Percentiles rank a stretch among this genome's conserved stretches.
Evolutionary conservation across 345 rosid genomes (phyloP).

Genomic region (Cardamine resedifolia): DNA sequence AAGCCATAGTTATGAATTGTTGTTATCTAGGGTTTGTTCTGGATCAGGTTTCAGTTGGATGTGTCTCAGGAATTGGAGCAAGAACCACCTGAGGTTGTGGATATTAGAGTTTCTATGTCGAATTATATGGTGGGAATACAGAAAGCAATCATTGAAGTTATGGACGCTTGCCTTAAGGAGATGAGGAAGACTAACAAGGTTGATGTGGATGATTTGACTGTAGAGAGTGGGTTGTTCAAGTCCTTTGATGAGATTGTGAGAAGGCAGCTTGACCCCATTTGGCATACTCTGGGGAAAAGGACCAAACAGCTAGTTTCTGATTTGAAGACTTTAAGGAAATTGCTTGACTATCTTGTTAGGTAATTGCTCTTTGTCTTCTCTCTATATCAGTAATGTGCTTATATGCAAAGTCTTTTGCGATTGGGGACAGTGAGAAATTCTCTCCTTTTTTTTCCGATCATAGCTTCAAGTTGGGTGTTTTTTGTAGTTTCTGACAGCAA

Average conservation of each 20-base stretch:
- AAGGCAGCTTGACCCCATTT: slow-evolving; percentile 95
- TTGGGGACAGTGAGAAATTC: background rate
- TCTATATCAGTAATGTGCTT: background rate
- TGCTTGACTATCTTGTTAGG: slow-evolving; percentile 98
- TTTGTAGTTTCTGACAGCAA: background rate
- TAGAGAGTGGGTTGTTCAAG: slow-evolving; percentile 94
- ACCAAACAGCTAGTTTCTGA: slow-evolving; percentile 96
- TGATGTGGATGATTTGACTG: slow-evolving; percentile 92
- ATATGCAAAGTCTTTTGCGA: background rate
- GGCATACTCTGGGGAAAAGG: slow-evolving; percentile 94
- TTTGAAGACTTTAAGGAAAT: slow-evolving; percentile 91
- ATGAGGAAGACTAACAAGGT: slow-evolving; percentile 95
- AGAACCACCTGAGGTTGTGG: slow-evolving; percentile 83
- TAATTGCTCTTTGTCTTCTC: slow-evolving; percentile 23
- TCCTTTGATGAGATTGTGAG: slow-evolving; percentile 97
- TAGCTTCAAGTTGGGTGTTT: background rate
- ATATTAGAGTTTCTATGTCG: slow-evolving; percentile 80
- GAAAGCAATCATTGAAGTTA: slow-evolving; percentile 79
- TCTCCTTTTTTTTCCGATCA: background rate
- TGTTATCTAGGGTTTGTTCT: slow-evolving; percentile 28
- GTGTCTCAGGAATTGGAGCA: slow-evolving; percentile 86
- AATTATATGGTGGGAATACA: slow-evolving; percentile 88
- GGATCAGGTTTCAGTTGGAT: slow-evolving; percentile 94
- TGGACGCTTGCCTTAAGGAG: slow-evolving; percentile 97
- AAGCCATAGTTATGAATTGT: background rate